These are phyloP conservation scores for Athelia psychrophila DNA, from an alignment of 1,284 basidiomycete genomes.

Conservation along the genomic window DNA sequence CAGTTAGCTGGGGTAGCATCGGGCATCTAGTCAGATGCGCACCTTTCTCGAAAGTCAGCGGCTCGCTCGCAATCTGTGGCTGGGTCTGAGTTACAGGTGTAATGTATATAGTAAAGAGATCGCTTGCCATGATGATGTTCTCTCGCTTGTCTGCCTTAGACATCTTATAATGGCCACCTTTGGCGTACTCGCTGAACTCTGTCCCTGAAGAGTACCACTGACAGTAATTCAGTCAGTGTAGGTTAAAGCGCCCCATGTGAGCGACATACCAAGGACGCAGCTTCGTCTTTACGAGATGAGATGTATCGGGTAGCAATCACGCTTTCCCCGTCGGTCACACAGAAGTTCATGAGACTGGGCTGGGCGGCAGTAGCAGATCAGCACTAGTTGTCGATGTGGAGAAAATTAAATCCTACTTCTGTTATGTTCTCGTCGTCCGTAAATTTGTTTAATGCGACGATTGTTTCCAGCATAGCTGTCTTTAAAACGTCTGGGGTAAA, in stretches of 20 bases:
- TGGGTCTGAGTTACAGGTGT: background rate
- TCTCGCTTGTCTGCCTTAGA: constrained; percentile 95
- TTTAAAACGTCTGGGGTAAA: constrained; percentile 66
- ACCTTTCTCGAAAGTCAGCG: constrained; percentile 93
- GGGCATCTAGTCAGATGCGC: constrained; percentile 15
- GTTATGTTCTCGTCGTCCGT: constrained; percentile 72
- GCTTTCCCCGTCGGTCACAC: constrained; percentile 90
- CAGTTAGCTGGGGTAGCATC: constrained; percentile 5
- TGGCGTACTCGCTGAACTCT: constrained; percentile 88
- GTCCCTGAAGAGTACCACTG: constrained; percentile 96
- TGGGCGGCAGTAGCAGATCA: constrained; percentile 27
- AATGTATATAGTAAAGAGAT: background rate
- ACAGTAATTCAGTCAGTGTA: constrained; percentile 2
- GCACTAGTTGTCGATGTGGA: background rate
- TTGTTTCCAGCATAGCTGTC: constrained; percentile 85
- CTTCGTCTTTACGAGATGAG: constrained; percentile 87
- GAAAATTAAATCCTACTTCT: constrained; percentile 44
- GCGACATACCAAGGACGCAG: constrained; percentile 75
- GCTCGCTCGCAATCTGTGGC: constrained; percentile 80
- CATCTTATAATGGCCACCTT: constrained; percentile 91
- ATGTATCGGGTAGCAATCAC: constrained; percentile 96
- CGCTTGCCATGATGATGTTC: constrained; percentile 82
- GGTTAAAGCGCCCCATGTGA: background rate
- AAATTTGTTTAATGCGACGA: constrained; percentile 74
- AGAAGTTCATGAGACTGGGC: constrained; percentile 95